Percentiles rank a stretch among this genome's conserved stretches.
These are phyloP conservation scores for Acorus calamus DNA, from an alignment of 106 monocot genomes.

Conservation along the genomic window DNA sequence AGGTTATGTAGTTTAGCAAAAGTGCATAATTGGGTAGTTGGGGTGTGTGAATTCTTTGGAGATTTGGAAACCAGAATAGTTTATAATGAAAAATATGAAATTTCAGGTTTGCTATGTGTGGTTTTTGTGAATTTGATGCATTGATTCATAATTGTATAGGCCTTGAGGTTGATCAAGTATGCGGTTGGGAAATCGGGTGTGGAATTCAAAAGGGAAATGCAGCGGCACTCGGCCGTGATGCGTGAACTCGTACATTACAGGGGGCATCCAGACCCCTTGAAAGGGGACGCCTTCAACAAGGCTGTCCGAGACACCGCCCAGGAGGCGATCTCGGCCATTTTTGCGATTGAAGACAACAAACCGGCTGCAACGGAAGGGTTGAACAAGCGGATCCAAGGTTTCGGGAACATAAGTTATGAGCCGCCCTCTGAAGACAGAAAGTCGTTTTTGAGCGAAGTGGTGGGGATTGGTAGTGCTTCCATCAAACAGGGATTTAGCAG, in stretches of 20 bases:
- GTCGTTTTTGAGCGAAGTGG: constrained; percentile 92
- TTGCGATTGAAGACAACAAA: constrained; percentile 61
- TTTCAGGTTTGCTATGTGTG: too few species aligned
- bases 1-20: too few species aligned
- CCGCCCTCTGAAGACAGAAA: constrained; percentile 65
- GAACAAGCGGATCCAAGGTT: constrained; percentile 81
- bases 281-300: constrained; percentile 90
- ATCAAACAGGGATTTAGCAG: constrained; percentile 70
- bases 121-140: background rate
- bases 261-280: constrained; percentile 77
- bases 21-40: too few species aligned
- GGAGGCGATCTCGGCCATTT: constrained; percentile 69
- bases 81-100: too few species aligned
- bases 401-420: constrained; percentile 89
- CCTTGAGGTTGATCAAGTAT: constrained; percentile 80
- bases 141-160: constrained; percentile 17
- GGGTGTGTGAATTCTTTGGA: too few species aligned
- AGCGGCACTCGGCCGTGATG: constrained; percentile 66
- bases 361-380: constrained; percentile 32
- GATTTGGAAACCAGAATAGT: too few species aligned
- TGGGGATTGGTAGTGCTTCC: constrained; percentile 72
- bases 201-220: constrained; percentile 94
- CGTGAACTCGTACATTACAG: constrained; percentile 81
- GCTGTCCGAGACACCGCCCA: constrained; percentile 92
- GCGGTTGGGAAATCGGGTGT: constrained; percentile 83